Percentiles rank a stretch among this genome's conserved stretches.
These are phyloP conservation scores for Emergomyces orientalis DNA, from an alignment of 2,329 filamentous ascomycete genomes.

Conservation along the genomic window DNA sequence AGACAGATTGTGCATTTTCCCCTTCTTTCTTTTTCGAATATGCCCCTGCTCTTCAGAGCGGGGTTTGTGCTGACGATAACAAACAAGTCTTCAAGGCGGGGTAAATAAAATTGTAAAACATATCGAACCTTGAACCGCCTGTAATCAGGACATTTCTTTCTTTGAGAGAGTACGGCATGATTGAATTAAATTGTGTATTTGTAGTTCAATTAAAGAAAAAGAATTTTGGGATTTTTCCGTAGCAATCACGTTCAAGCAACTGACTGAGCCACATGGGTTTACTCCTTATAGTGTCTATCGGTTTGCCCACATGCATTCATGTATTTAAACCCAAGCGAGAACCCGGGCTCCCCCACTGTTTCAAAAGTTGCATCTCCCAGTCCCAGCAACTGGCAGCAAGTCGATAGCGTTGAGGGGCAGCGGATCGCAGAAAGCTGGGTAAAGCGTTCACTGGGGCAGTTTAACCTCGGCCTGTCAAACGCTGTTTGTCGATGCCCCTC, in stretches of 20 bases:
- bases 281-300: neutral
- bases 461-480: neutral
- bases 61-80: neutral
- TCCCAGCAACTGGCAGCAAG: neutral
- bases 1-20: neutral
- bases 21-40: neutral
- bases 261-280: too few relatives aligned
- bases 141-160: constrained; percentile 56
- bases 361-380: neutral
- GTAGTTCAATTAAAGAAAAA: neutral
- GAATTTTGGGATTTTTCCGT: neutral
- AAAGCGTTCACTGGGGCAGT: neutral
- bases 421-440: neutral
- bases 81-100: neutral
- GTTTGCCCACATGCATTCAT: neutral
- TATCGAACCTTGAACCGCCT: constrained; percentile 49
- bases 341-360: neutral
- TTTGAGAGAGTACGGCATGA: constrained; percentile 55
- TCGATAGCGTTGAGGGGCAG: neutral
- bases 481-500: neutral
- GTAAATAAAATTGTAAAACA: neutral
- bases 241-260: too few relatives aligned
- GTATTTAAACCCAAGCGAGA: neutral
- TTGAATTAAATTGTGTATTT: neutral
- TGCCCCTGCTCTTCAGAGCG: neutral